Conservation (phyloP, 2,329 filamentous ascomycete species). For the Fusarium denticulatum region DNA sequence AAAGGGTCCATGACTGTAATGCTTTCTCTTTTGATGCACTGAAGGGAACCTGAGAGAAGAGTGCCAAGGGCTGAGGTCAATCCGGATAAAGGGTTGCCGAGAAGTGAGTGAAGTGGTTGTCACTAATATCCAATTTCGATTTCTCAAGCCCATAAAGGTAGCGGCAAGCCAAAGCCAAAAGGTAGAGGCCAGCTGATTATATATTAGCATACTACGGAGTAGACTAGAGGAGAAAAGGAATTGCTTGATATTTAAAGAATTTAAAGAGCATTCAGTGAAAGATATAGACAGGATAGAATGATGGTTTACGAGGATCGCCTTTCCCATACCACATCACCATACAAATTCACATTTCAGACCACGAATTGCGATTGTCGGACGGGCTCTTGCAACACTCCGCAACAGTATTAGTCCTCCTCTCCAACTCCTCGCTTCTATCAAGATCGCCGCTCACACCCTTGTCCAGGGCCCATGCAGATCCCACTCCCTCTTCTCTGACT, state of each 20-base stretch:
- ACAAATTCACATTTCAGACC: constrained; percentile 7
- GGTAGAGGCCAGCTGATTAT: background rate
- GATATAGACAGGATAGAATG: no score
- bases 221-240: background rate
- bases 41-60: background rate
- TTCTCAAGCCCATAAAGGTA: constrained; percentile 17
- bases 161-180: constrained; percentile 28
- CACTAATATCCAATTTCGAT: constrained; percentile 32
- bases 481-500: constrained; percentile 6
- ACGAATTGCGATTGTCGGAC: constrained; percentile 27
- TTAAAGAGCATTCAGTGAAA: background rate
- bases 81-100: constrained; percentile 30
- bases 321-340: constrained; percentile 22
- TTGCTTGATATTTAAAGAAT: background rate
- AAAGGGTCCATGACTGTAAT: background rate
- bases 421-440: constrained; percentile 11
- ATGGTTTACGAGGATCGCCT: constrained; percentile 14
- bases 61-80: constrained; percentile 25
- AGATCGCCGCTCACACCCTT: constrained; percentile 32
- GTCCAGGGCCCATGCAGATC: constrained; percentile 22
- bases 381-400: constrained; percentile 23
- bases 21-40: background rate
- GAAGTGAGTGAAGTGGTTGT: constrained; percentile 14
- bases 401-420: constrained; percentile 1
- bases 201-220: background rate